Evolutionary conservation across 352 stramenopile genomes (phyloP).

Genomic region (Globisporangium emineosum): DNA sequence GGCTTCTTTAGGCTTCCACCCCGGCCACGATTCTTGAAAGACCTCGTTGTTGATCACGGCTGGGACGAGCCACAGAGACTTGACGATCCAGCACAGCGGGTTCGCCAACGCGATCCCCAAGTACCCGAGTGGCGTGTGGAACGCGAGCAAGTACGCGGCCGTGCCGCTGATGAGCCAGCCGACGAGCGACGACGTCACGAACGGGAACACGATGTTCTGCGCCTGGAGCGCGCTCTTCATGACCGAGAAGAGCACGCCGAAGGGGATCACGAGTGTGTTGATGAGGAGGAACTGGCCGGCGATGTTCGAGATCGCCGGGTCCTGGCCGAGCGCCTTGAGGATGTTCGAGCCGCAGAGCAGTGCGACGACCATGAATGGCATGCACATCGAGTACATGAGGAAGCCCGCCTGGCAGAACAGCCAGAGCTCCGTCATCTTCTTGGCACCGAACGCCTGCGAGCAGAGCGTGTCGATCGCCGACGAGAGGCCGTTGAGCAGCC

Average conservation of each 20-base stretch:
- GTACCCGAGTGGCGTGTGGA: too few species aligned
- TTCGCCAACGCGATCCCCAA: too few species aligned
- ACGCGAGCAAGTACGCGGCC: too few species aligned
- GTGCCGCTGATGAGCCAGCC: too few species aligned
- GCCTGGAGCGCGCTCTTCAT: neutral
- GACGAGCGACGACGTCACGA: too few species aligned
- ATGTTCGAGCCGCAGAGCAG: neutral
- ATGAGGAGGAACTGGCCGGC: neutral
- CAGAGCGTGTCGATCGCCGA: conserved; percentile 80
- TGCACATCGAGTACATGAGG: neutral
- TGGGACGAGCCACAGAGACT: neutral
- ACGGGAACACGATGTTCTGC: neutral
- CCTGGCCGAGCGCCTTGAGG: neutral
- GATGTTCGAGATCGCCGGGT: neutral
- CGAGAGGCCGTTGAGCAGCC: conserved; percentile 22
- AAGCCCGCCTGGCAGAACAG: conserved; percentile 27
- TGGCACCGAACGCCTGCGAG: conserved; percentile 62
- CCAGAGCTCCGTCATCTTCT: conserved; percentile 53
- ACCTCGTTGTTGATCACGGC: neutral
- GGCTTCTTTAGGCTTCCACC: conserved; percentile 23
- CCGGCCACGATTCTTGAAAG: neutral
- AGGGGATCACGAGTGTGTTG: neutral
- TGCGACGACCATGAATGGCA: neutral
- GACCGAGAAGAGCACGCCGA: neutral
- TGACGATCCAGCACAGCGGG: too few species aligned